Percentiles rank a stretch among this genome's conserved stretches.
These are phyloP conservation scores for Ceratopteris richardii DNA, from an alignment of 75 land plant species.

Conservation along the genomic window DNA sequence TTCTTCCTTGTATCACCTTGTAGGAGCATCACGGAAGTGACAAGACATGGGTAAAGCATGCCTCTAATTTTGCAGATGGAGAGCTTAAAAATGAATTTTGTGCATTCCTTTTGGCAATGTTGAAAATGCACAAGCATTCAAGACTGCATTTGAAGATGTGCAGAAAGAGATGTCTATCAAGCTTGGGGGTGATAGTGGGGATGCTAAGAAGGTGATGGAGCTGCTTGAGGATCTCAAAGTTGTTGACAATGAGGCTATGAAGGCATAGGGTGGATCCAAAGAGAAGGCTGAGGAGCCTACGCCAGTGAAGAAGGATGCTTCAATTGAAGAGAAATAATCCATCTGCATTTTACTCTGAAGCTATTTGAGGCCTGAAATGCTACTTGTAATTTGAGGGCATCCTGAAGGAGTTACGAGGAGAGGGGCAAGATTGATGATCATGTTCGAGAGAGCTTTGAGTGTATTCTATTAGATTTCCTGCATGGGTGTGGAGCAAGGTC, in stretches of 20 bases:
- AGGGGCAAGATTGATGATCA: no score
- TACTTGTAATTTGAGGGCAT: neutral
- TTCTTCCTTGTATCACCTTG: constrained; percentile 13
- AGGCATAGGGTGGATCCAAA: neutral
- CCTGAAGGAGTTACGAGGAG: no score
- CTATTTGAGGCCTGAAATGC: neutral
- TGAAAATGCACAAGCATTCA: constrained; percentile 17
- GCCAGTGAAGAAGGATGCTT: neutral
- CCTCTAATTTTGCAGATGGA: constrained; percentile 38
- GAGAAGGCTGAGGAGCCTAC: constrained; percentile 1
- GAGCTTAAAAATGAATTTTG: constrained; percentile 37
- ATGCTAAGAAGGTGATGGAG: neutral
- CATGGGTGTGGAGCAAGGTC: no score
- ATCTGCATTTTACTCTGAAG: neutral
- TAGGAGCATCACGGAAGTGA: constrained; percentile 47
- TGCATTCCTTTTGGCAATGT: constrained; percentile 33
- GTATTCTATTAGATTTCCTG: no score
- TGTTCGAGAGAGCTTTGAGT: no score
- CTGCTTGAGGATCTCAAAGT: constrained; percentile 7
- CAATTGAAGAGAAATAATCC: neutral
- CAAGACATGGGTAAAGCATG: constrained; percentile 45
- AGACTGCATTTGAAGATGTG: constrained; percentile 8
- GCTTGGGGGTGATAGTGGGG: no score
- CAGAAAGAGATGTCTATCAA: neutral
- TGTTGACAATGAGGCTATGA: constrained; percentile 7